Conservation (phyloP, 331 rosid genomes). For the Rhamnella rubrinervis region DNA sequence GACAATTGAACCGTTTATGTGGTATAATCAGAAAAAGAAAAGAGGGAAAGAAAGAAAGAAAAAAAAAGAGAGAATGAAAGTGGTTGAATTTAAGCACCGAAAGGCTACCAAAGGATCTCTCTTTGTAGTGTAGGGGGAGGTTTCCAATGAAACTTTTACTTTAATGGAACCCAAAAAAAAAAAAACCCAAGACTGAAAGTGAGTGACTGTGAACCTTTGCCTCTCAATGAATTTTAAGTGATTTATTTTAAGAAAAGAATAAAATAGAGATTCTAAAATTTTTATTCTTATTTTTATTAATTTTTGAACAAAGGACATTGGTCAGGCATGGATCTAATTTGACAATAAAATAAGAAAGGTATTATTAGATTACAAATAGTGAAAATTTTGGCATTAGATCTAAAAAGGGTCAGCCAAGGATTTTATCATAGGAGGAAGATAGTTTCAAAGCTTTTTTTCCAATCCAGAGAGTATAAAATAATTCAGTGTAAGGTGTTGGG, state of each 20-base stretch:
- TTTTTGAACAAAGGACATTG: background rate
- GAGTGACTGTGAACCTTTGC: slow-evolving; percentile 11
- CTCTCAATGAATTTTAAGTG: slow-evolving; percentile 9
- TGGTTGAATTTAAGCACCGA: slow-evolving; percentile 80
- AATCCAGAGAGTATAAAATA: background rate
- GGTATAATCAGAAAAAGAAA: background rate
- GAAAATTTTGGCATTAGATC: background rate
- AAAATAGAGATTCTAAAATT: background rate
- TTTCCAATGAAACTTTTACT: slow-evolving; percentile 39
- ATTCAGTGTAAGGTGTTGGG: slow-evolving; percentile 22
- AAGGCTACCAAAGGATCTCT: slow-evolving; percentile 56
- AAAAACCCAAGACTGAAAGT: slow-evolving; percentile 6
- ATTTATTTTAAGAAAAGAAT: background rate
- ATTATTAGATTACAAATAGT: background rate
- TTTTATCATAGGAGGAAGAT: background rate
- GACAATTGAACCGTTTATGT: slow-evolving; percentile 21
- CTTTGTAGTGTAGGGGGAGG: slow-evolving; percentile 25
- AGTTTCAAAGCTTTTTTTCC: background rate
- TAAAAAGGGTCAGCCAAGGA: background rate
- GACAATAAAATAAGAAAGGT: background rate
- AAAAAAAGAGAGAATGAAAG: slow-evolving; percentile 29
- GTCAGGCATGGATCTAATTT: slow-evolving; percentile 11
- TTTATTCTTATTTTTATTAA: too few species aligned
- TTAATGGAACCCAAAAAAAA: slow-evolving; percentile 5
- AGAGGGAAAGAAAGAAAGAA: slow-evolving; percentile 20